Evolutionary conservation across 805 yeast species (phyloP), one percentile per base, ranked within the genome.

Genomic region (Suhomyces sp.): DNA sequence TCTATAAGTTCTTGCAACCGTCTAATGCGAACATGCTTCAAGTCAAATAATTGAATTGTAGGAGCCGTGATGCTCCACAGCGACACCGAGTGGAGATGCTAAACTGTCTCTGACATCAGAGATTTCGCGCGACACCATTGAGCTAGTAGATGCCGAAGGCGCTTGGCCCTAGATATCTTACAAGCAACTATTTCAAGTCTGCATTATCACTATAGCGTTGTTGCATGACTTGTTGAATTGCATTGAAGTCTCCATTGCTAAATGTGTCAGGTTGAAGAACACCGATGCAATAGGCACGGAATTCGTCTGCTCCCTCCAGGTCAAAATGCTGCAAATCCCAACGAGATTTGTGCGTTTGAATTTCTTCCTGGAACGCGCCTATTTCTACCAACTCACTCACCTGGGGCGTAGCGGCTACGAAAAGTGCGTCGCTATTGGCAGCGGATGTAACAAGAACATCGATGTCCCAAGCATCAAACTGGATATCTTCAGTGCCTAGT

Each of bases 391-490:
- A 38, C 42, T 38, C 42, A 17, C 42, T 38, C 22, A 19, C 42
- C 6, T 6, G 13, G 17, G 42, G 24, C 24, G 42, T 17, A 19
- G 42, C 42, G 12, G 42, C 42, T 6, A 19, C 42, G 24, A 17
- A 38, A 17, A 38, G 42, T 19, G 13, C 24, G 24, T 44, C 35
- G 27, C 24, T 17, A 24, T 8, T 24, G 19, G 46, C 26, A 8
- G 29, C 15, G 6, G 53, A 51, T 5, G 53, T 47, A 8, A 46
- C 38, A n/a, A 52, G 26, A 31, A 35, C 52, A 45, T 60, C 64
- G 8, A 59, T 36, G 9, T 42, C 50, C 64, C 61, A 60, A 6
- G 54, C 48, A 23, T 57, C 60, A 46, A 60, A 53, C 38, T 53
- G 46, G 13, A 60, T 38, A 13, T 55, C 57, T 44, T 57, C 60